Conservation (phyloP, 2,329 filamentous ascomycete genomes). For the Colletotrichum nymphaeae region DNA sequence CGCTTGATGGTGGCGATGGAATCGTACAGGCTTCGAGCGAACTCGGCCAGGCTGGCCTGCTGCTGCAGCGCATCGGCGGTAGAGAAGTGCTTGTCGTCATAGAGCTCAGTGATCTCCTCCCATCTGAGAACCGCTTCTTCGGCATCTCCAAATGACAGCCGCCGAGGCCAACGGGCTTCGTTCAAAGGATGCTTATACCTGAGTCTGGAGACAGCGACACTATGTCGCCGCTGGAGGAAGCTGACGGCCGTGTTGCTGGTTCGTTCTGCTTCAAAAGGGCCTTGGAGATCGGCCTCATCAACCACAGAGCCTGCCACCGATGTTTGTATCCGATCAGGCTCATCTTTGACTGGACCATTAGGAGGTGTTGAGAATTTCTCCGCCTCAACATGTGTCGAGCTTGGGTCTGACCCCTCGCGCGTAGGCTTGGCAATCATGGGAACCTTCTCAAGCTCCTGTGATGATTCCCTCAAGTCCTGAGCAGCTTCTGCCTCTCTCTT, state of each 20-base stretch:
- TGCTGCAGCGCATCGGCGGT: constrained; percentile 35
- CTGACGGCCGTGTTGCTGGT: constrained; percentile 55
- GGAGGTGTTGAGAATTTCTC: constrained; percentile 14
- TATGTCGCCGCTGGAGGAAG: constrained; percentile 72
- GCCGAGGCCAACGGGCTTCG: constrained; percentile 75
- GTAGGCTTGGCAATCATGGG: background rate
- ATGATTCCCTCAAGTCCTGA: constrained; percentile 12
- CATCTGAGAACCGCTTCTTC: constrained; percentile 80
- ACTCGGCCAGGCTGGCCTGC: constrained; percentile 54
- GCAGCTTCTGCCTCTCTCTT: constrained; percentile 31
- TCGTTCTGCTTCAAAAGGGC: constrained; percentile 61
- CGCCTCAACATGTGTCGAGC: constrained; percentile 17
- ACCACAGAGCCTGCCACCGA: constrained; percentile 70
- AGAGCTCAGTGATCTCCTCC: constrained; percentile 63
- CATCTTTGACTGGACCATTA: constrained; percentile 23
- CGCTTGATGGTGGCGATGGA: constrained; percentile 63
- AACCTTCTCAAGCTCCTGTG: constrained; percentile 9
- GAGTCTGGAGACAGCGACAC: constrained; percentile 54
- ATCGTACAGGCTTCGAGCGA: constrained; percentile 66
- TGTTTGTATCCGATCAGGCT: constrained; percentile 37
- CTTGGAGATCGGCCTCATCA: constrained; percentile 69
- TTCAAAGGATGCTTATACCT: constrained; percentile 50
- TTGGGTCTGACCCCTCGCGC: constrained; percentile 14
- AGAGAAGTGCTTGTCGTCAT: constrained; percentile 43
- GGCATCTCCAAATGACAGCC: constrained; percentile 80